These are phyloP conservation scores for Sporothrix pseudoabietina DNA, from an alignment of 2,329 filamentous ascomycete species.

Conservation along the genomic window DNA sequence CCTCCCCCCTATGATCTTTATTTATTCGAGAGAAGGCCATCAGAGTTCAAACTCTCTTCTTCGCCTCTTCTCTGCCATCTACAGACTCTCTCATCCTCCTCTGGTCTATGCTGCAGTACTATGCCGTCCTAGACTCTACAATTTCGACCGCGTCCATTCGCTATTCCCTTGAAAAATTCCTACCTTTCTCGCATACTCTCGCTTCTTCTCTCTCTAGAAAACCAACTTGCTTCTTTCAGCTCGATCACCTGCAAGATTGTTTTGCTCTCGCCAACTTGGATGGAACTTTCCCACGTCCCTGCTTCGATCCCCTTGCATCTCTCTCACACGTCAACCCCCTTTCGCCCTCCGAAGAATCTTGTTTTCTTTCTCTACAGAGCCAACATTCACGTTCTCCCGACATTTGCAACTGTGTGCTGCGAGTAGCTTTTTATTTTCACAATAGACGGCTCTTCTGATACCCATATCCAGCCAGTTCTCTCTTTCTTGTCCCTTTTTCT, in stretches of 20 bases:
- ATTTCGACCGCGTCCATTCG: not conserved
- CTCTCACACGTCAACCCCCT: not conserved
- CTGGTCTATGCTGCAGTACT: not conserved
- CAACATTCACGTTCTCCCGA: not conserved
- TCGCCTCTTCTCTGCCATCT: not conserved
- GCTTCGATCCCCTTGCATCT: slow-evolving; percentile 2
- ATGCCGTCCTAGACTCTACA: not conserved
- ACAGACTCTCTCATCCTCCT: not conserved
- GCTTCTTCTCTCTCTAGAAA: too few species aligned
- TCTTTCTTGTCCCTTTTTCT: not conserved
- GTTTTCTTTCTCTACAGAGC: not conserved
- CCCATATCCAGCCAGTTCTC: not conserved
- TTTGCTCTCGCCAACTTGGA: not conserved
- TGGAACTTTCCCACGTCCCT: not conserved
- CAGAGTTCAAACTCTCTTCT: not conserved
- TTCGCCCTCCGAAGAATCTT: not conserved
- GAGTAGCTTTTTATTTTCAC: not conserved
- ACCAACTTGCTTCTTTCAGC: not conserved
- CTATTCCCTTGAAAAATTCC: not conserved
- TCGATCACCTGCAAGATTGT: not conserved
- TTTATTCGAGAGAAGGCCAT: not conserved
- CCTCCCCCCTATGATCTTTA: slow-evolving; percentile 10
- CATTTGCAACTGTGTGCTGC: not conserved
- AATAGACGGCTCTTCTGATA: not conserved
- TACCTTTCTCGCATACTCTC: not conserved